Base-by-base conservation (phyloP, 495 filamentous ascomycete species). In the Jackrogersella minutella region DNA sequence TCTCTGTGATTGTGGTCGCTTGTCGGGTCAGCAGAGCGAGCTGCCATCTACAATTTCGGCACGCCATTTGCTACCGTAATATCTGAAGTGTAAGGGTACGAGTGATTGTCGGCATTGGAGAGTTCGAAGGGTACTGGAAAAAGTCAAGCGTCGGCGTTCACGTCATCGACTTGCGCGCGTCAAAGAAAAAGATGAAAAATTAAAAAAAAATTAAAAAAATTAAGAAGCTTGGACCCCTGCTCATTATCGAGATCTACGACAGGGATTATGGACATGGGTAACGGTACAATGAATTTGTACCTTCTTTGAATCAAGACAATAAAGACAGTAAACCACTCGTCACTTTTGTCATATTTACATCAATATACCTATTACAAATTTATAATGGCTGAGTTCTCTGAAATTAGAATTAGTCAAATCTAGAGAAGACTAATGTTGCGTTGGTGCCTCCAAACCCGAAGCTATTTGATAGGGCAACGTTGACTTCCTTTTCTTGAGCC, bases 361-460 rank as follows among this genome's bases (percentile, higher is more conserved):
- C 5, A 36, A 2, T 36, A 36, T n/a, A 36, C 2, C 11, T 11
- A 10, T 6, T n/a, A 11, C 4, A 24, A 30, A 14, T 28, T 10
- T 49, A 28, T 22, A 28, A 1, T 13, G 22, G 21, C 2, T 7
- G 44, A 14, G 44, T 22, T 4, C 2, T 5, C 19, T 10, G 14
- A 30, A 26, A 19, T 0, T 19, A 54, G 40, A 34, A 17, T 59
- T 31, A 63, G 3, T 34, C 24, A 17, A 69, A 43, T 34, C 44
- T 43, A 46, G 79, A 84, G 75, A 99, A 96, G 62, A 93, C 94
- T 40, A 99, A 79, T 63, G 86, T 91, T 41, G 93, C 93, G 79
- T 98, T 98, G 7, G 95, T 99, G 26, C 95, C 95, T 8, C 95
- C 95, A 80, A 99, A 99, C 1, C 95, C 95, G 82, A 99, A 99